Conservation (phyloP, 345 rosid species). For the Microcos paniculata region DNA sequence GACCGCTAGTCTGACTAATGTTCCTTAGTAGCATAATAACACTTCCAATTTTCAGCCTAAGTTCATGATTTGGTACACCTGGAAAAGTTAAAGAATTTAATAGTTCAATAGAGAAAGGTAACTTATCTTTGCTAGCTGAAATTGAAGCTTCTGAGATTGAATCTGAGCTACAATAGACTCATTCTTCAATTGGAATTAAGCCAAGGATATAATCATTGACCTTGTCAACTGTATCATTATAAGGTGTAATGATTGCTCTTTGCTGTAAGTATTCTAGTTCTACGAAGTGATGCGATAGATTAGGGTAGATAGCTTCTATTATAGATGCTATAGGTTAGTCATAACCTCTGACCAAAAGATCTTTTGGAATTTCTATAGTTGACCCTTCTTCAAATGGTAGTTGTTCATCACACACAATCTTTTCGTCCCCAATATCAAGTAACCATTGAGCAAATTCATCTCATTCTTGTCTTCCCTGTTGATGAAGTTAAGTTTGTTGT, state of each 20-base stretch:
- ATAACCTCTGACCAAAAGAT: background rate
- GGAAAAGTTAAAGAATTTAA: too few relatives aligned
- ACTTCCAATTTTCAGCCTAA: background rate
- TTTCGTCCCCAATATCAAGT: background rate
- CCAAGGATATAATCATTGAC: background rate
- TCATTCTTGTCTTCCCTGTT: too few relatives aligned
- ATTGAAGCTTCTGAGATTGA: background rate
- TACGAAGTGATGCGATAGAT: too few relatives aligned
- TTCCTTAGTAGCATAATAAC: background rate
- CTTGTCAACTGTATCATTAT: too few relatives aligned
- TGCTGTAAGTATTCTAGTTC: background rate
- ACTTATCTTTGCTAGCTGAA: background rate
- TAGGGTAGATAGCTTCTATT: too few relatives aligned
- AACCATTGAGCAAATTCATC: background rate
- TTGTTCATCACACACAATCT: background rate
- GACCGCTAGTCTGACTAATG: background rate
- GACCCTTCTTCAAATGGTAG: background rate
- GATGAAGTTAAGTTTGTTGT: too few relatives aligned
- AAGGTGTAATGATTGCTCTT: too few relatives aligned
- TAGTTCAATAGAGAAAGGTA: background rate
- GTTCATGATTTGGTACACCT: background rate
- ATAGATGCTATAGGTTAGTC: background rate
- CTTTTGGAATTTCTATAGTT: background rate
- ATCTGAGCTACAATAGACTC: background rate
- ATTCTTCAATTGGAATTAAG: background rate